Base-by-base conservation (phyloP, 371 early-diverging fungal genomes). In the Mucor racemosus region DNA sequence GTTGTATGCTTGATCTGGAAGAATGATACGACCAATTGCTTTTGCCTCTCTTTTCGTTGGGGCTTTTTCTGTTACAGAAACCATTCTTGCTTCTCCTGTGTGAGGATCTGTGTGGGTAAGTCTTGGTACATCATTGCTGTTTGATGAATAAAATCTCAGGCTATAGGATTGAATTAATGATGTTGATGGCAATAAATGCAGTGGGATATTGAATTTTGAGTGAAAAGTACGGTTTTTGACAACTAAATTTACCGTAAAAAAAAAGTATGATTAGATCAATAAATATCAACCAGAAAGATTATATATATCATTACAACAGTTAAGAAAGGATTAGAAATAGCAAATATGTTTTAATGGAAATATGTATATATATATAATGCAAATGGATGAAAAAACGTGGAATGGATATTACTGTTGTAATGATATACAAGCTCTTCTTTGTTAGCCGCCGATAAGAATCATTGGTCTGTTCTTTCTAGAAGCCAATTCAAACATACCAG, bases 361-460 rank as follows among this genome's bases (percentile, higher is more conserved):
- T 35, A 19, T 58, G 35, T 33, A n/a, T 55, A 21, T 34, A 33
- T 15, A 55, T 55, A 33, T 15, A 41, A 33, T 26, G 31, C 41
- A 40, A 40, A 13, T 42, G 9, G 15, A 21, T 1, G 33, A 21
- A 36, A 33, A 14, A 54, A 36, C 44, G 14, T 33, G 5, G 26
- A 36, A 11, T 36, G 19, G 17, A 8, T 36, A 38, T 11, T 36
- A 41, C 21, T 26, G 54, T 34, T 66, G 60, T 54, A 54, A 66
- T 57, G 57, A 64, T 44, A 57, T 41, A 42, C 44, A 31, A 26
- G 4, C 4, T 21, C 26, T 44, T 8, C 17, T 4, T 19, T 50
- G 50, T 77, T 76, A 96, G 36, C 97, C 97, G 39, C 97, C 97
- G 73, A 97, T 97, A 26, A 92, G 79, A 63, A 95, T 93, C 97